A percentile compares a stretch with the other conserved stretches of the same genome.
Evolutionary conservation across 2,329 filamentous ascomycete genomes (phyloP).

Genomic region (Exserohilum turcica): DNA sequence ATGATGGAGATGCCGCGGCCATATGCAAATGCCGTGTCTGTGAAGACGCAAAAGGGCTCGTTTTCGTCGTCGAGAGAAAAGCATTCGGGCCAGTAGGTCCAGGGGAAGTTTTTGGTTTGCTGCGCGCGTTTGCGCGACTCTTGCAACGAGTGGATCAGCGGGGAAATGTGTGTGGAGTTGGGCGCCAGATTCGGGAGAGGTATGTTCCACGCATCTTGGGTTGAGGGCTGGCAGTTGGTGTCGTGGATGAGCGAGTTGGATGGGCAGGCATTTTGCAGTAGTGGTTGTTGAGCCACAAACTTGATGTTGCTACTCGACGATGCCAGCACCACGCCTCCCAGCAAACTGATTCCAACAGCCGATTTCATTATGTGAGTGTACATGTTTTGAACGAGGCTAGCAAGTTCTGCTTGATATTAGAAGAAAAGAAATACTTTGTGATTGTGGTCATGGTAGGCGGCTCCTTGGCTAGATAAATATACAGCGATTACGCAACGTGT

Average conservation of each 20-base stretch:
- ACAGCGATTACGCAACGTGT: too few relatives aligned
- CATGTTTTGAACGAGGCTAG: neutral
- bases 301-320: constrained; percentile 28
- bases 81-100: constrained; percentile 43
- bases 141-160: constrained; percentile 19
- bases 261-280: constrained; percentile 33
- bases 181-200: constrained; percentile 17
- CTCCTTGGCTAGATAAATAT: too few relatives aligned
- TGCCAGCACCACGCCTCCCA: constrained; percentile 30
- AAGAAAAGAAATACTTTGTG: too few relatives aligned
- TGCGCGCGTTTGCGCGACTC: constrained; percentile 30
- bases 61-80: constrained; percentile 32
- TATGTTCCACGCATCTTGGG: constrained; percentile 4
- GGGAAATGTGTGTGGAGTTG: constrained; percentile 25
- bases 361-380: constrained; percentile 34
- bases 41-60: constrained; percentile 41
- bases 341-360: constrained; percentile 24
- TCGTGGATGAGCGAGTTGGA: constrained; percentile 30
- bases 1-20: constrained; percentile 43
- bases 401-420: too few relatives aligned
- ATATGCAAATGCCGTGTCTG: constrained; percentile 35
- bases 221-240: constrained; percentile 30
- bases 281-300: constrained; percentile 25
- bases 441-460: too few relatives aligned
- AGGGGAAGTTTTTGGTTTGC: constrained; percentile 31